Base-by-base conservation (phyloP, 257 asterid species). In the Phtheirospermum japonicum region DNA sequence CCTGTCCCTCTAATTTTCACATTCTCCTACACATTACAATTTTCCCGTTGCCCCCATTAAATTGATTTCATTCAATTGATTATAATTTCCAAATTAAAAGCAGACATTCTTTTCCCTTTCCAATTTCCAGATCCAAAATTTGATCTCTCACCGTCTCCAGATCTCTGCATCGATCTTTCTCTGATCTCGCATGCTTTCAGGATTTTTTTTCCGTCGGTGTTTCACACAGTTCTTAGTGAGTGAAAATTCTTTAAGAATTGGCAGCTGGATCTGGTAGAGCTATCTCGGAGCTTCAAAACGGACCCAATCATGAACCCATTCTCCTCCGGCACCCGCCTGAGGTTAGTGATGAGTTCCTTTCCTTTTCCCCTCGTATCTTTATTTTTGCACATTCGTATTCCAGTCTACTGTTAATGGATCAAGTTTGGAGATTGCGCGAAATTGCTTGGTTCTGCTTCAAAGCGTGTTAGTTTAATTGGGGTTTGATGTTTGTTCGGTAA, bases 241-340 rank as follows among this genome's bases (percentile, higher is more conserved):
- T 46, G 59, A 16, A 1, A 32, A 63, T 31, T 67, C 58, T 52
- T 30, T 20, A 36, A 18, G 30, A 51, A 65, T 50, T 62, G 5
- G 19, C 63, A 34, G 71, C 81, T 79, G 92, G 95, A 87, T 89
- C 97, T 90, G 83, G 76, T 82, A 62, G 85, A 83, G 82, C 80
- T 87, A 51, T 82, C 90, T 19, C 75, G 81, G 65, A 76, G 77
- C 77, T 83, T 76, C 74, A 54, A 75, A 34, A 69, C 79, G 67
- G 95, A 88, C 73, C 82, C 83, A 80, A 80, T 81, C 88, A 91
- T 91, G 98, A 88, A 88, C 75, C 90, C 90, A 42, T 91, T 91
- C 72, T 86, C 95, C 20, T 84, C 96, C 70, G 87, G 85, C 82
- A 80, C 98, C 48, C 98, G 95, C 71, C 84, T 91, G 62, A 86